Evolutionary conservation across 2,329 filamentous ascomycete genomes (phyloP).

Genomic region (Calonectria hongkongensis): DNA sequence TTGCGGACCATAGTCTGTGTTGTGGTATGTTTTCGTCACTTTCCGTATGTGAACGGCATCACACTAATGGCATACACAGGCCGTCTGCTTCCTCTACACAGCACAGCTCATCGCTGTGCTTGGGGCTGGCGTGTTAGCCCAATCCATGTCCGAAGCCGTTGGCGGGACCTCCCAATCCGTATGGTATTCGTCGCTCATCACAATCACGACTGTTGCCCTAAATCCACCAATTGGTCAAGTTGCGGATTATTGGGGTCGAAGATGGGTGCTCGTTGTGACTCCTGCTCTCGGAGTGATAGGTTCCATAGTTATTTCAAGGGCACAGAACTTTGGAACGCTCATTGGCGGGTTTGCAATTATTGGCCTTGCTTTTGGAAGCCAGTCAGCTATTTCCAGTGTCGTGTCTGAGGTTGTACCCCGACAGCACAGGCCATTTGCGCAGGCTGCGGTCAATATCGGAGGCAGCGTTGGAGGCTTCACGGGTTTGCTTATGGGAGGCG

Average conservation of each 20-base stretch:
- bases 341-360: neutral
- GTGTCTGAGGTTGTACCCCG: conserved; percentile 11
- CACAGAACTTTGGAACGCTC: conserved; percentile 5
- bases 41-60: too few relatives aligned
- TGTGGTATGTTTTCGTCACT: neutral
- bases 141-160: neutral
- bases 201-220: conserved; percentile 12
- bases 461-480: conserved; percentile 4
- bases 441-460: conserved; percentile 7
- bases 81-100: conserved; percentile 11
- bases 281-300: neutral
- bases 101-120: conserved; percentile 8
- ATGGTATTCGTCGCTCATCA: conserved; percentile 18
- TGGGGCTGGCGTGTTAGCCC: neutral
- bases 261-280: neutral
- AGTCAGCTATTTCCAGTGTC: neutral
- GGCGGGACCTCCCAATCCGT: neutral
- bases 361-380: conserved; percentile 7
- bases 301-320: conserved; percentile 1
- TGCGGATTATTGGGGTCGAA: conserved; percentile 13
- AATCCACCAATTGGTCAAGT: conserved; percentile 2
- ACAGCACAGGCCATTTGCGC: neutral
- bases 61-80: neutral
- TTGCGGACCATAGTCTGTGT: conserved; percentile 14
- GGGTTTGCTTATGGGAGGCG: conserved; percentile 1